Conservation (phyloP, 805 yeast genomes). For the Hanseniaspora thailandica region DNA sequence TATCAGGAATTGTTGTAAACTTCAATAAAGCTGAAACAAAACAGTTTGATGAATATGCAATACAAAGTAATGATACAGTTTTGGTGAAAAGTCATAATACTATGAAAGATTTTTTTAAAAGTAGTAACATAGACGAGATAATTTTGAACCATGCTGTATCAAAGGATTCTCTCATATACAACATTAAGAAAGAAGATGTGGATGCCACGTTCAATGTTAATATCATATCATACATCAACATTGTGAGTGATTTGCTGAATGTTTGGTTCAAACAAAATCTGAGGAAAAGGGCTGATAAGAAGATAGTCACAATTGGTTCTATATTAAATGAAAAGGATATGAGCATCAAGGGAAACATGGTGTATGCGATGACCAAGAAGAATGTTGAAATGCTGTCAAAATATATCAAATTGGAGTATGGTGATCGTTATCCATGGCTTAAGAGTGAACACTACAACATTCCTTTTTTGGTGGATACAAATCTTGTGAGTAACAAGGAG, state of each 20-base stretch:
- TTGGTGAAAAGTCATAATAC: background rate
- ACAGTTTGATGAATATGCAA: background rate
- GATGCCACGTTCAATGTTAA: slow-evolving; percentile 2
- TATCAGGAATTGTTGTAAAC: slow-evolving; percentile 1
- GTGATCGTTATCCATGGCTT: background rate
- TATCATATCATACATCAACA: background rate
- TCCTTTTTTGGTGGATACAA: slow-evolving; percentile 2
- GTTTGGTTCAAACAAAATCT: slow-evolving; percentile 1
- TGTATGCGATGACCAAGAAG: slow-evolving; percentile 6
- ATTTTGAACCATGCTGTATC: slow-evolving; percentile 9
- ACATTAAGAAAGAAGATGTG: background rate
- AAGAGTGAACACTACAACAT: background rate
- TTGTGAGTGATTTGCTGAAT: background rate
- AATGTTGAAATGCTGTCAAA: slow-evolving; percentile 7
- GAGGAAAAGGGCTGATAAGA: background rate
- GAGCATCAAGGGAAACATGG: slow-evolving; percentile 1
- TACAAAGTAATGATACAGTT: background rate
- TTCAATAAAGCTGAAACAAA: background rate
- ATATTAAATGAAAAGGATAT: background rate
- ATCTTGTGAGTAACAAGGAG: background rate
- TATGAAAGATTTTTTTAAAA: background rate
- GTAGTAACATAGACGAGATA: background rate
- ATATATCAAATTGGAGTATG: background rate
- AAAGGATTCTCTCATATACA: background rate
- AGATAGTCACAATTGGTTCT: slow-evolving; percentile 5